Evolutionary conservation across 2,329 filamentous ascomycete species (phyloP), one percentile per base, ranked within the genome.

Genomic region (Xylaria sp.): DNA sequence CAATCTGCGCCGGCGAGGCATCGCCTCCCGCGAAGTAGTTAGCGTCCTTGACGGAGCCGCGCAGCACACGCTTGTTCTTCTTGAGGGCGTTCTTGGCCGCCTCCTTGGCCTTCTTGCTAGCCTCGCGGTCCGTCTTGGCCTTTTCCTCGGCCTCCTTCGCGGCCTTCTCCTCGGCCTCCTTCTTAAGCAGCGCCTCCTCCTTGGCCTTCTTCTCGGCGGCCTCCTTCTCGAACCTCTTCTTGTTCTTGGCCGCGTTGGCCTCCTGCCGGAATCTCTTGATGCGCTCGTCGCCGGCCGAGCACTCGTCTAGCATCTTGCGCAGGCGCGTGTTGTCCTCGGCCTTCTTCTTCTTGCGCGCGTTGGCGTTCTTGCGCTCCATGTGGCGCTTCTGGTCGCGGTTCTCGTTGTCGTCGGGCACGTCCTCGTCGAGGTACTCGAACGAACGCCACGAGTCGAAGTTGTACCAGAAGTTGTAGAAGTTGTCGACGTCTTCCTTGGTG

Each of bases 391-490:
- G 95, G 81, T 98, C 94, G 77, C 95, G 93, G 83, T 93, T 97
- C 83, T 98, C 95, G 78, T 95, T 97, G 83, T 99, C 95, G 74
- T 99, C 95, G 40, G 95, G 95, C 29, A 99, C 94, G 75, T 99
- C 95, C 83, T 99, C 95, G 75, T 99, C 95, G 62, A 96, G 90
- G 80, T 99, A 99, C 81, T 99, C 95, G 73, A 99, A 99, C 2
- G 91, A 89, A 64, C 95, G 86, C 95, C 95, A 99, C 78, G 90
- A 95, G 85, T 99, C 95, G 73, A 99, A 96, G 85, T 94, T 96
- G 85, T 98, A 99, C 90, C 91, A 99, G 84, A 98, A 99, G 85
- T 99, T 97, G 87, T 99, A 99, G 79, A 99, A 99, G 55, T 84
- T 83, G 75, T 98, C 93, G 47, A 99, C 95, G 8, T 97, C 89